Evolutionary conservation across 2,329 filamentous ascomycete genomes (phyloP).

Genomic region (Colletotrichum nymphaeae): DNA sequence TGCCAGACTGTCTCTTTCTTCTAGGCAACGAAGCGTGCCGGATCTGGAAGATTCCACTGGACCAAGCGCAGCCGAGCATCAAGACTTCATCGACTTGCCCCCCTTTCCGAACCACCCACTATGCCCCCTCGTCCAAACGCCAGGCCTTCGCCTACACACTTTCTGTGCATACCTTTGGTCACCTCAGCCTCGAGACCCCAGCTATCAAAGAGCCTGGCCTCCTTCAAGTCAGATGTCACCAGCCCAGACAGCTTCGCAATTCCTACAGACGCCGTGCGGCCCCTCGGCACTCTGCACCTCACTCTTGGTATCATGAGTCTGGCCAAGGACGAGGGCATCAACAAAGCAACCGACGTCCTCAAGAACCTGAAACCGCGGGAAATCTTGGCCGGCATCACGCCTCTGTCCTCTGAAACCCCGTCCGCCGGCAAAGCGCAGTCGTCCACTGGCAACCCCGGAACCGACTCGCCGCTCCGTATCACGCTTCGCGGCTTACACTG

Average conservation of each 20-base stretch:
- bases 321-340: slow-evolving; percentile 56
- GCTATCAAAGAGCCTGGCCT: slow-evolving; percentile 69
- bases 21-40: not conserved
- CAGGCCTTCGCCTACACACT: slow-evolving; percentile 72
- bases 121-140: slow-evolving; percentile 51
- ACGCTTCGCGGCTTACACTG: slow-evolving; percentile 67
- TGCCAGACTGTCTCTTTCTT: not conserved
- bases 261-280: slow-evolving; percentile 76
- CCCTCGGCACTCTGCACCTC: slow-evolving; percentile 83
- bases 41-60: not conserved
- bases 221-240: slow-evolving; percentile 71
- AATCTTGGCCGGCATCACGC: slow-evolving; percentile 46
- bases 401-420: slow-evolving; percentile 34
- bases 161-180: slow-evolving; percentile 80
- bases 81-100: not conserved
- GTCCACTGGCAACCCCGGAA: not conserved
- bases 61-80: not conserved
- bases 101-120: not conserved
- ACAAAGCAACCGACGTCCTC: slow-evolving; percentile 54
- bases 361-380: slow-evolving; percentile 51
- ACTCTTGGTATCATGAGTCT: slow-evolving; percentile 90
- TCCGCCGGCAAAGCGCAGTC: slow-evolving; percentile 19
- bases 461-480: slow-evolving; percentile 42
- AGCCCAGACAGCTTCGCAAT: slow-evolving; percentile 59
- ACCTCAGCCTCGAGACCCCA: slow-evolving; percentile 70